Evolutionary conservation across 2,329 filamentous ascomycete genomes (phyloP).

Genomic region (Penicillium sp.): DNA sequence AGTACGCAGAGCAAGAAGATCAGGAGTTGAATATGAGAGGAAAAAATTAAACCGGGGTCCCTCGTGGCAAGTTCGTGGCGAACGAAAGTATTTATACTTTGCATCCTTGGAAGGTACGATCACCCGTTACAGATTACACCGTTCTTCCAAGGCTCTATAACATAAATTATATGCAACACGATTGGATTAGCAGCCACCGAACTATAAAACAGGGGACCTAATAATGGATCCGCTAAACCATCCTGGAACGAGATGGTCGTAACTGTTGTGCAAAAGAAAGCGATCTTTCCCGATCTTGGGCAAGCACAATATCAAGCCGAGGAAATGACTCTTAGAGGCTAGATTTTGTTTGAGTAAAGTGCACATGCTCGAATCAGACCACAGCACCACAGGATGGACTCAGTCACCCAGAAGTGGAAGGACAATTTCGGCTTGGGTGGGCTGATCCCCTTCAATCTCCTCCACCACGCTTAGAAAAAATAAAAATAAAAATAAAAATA

Average conservation of each 20-base stretch:
- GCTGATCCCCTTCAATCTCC: constrained; percentile 23
- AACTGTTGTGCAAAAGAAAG: not conserved
- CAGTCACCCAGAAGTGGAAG: constrained; percentile 1
- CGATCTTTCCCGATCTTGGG: constrained; percentile 7
- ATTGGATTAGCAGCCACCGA: not conserved
- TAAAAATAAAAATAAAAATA: not conserved
- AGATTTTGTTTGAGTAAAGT: not conserved
- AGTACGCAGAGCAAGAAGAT: not conserved
- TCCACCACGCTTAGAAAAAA: constrained; percentile 9
- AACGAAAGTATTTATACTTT: constrained; percentile 17
- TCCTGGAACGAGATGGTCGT: not conserved
- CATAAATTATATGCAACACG: not conserved
- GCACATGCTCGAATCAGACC: constrained; percentile 17
- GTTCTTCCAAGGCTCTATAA: not conserved
- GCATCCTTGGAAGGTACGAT: not conserved
- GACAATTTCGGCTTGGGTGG: constrained; percentile 13
- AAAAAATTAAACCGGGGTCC: constrained; percentile 12
- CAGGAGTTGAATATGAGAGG: not conserved
- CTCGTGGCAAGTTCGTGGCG: constrained; percentile 17
- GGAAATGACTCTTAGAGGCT: not conserved
- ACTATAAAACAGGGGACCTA: not conserved
- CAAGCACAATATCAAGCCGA: constrained; percentile 5
- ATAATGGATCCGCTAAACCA: not conserved
- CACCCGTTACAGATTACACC: not conserved
- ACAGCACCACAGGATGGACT: not conserved